phyloP scores from a whole-genome alignment of 2,329 filamentous ascomycete genomes.

The Fusarium dimerum region DNA sequence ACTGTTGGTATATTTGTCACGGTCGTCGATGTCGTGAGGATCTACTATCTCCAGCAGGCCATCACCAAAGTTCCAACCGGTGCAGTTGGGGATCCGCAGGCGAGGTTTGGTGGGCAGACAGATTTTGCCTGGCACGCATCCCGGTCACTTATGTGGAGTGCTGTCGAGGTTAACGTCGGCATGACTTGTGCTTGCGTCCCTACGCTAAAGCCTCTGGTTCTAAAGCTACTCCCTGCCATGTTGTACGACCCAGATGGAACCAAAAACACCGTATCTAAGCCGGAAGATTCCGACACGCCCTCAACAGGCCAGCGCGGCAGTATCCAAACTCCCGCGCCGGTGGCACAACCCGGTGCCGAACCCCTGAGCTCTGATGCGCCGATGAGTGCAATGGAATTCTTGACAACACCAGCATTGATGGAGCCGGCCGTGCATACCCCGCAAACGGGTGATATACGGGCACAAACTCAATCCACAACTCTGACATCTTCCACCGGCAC shows the following conservation, averaged over 20 bases:
- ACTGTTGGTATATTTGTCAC: slow-evolving; percentile 84
- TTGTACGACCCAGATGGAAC: slow-evolving; percentile 53
- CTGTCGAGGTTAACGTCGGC: slow-evolving; percentile 86
- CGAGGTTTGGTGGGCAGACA: slow-evolving; percentile 52
- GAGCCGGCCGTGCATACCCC: slow-evolving; percentile 13
- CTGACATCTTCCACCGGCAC: slow-evolving; percentile 36
- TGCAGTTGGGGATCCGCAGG: slow-evolving; percentile 37
- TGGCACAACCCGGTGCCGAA: slow-evolving; percentile 19
- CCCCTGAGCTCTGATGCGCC: slow-evolving; percentile 29
- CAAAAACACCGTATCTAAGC: slow-evolving; percentile 30
- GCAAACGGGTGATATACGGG: slow-evolving; percentile 7
- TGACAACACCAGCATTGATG: slow-evolving; percentile 44
- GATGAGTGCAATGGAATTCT: slow-evolving; percentile 46
- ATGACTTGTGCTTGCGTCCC: slow-evolving; percentile 93
- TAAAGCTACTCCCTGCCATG: slow-evolving; percentile 60
- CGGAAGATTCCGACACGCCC: slow-evolving; percentile 32
- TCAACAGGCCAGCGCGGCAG: slow-evolving; percentile 25
- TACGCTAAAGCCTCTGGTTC: slow-evolving; percentile 82
- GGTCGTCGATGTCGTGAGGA: slow-evolving; percentile 83
- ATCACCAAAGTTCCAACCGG: slow-evolving; percentile 45
- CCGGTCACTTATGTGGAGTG: slow-evolving; percentile 89
- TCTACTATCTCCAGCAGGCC: slow-evolving; percentile 85
- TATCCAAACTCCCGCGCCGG: slow-evolving; percentile 26
- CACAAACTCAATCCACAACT: slow-evolving; percentile 29
- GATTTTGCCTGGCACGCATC: slow-evolving; percentile 75